These are phyloP conservation scores for Nevesoporus exiguus DNA, from an alignment of 768 basidiomycete genomes.

Conservation along the genomic window DNA sequence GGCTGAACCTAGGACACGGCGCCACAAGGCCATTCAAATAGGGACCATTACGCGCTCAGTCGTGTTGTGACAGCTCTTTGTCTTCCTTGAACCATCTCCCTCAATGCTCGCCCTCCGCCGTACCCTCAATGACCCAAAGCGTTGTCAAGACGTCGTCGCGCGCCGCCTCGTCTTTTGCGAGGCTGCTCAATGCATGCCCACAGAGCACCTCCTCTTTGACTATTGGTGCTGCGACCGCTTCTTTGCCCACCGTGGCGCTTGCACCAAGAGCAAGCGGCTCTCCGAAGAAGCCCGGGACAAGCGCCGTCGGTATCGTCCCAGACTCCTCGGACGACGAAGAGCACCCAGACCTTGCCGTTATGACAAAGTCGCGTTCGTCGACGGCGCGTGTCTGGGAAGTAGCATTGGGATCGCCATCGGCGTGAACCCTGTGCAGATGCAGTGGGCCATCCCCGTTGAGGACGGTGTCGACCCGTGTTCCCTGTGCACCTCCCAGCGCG, in stretches of 20 bases:
- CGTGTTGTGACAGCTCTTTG: neutral
- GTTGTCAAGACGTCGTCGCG: slow-evolving; percentile 13
- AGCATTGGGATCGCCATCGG: slow-evolving; percentile 33
- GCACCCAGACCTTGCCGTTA: slow-evolving; percentile 20
- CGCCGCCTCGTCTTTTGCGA: slow-evolving; percentile 18
- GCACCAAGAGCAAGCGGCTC: neutral
- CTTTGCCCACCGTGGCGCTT: slow-evolving; percentile 13
- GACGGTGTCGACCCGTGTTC: slow-evolving; percentile 14
- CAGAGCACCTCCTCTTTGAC: slow-evolving; percentile 6
- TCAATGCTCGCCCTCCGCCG: slow-evolving; percentile 13
- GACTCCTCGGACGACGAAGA: neutral
- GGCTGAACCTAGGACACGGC: neutral
- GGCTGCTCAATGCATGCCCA: neutral
- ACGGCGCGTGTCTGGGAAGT: slow-evolving; percentile 34
- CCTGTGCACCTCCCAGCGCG: slow-evolving; percentile 31
- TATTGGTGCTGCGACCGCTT: slow-evolving; percentile 13
- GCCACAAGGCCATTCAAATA: neutral
- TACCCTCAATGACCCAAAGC: neutral
- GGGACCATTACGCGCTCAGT: neutral
- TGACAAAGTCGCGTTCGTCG: slow-evolving; percentile 32
- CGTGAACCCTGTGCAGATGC: neutral
- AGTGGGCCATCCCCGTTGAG: slow-evolving; percentile 24
- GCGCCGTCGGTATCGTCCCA: no score
- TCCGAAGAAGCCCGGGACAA: neutral
- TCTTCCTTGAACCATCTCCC: neutral